phyloP scores from a whole-genome alignment of 225 moss, liverwort and hornwort genomes.

The Climacium dendroides region DNA sequence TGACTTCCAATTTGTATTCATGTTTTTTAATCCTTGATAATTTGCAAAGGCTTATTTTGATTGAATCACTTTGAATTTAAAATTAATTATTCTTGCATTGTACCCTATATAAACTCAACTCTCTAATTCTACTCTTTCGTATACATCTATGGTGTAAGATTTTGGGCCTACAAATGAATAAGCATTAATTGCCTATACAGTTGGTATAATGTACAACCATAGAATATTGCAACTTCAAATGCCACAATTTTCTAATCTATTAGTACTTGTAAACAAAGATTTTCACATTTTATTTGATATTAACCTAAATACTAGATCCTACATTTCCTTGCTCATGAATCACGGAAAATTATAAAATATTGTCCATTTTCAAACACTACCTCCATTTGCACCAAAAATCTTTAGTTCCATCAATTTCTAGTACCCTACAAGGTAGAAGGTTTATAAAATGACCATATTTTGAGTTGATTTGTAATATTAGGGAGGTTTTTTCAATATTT shows the following conservation, averaged over 20 bases:
- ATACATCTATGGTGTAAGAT: neutral
- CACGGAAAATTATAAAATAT: neutral
- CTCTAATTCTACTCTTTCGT: neutral
- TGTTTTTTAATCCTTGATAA: neutral
- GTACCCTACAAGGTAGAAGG: rapidly evolving
- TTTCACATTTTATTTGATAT: neutral
- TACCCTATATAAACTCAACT: neutral
- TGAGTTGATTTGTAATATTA: rapidly evolving
- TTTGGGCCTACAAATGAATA: neutral
- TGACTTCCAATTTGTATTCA: neutral
- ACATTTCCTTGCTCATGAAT: neutral
- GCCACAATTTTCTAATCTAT: rapidly evolving
- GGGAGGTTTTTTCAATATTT: neutral
- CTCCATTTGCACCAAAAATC: neutral
- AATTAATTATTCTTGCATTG: neutral
- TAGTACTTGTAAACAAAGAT: neutral
- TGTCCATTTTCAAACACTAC: neutral
- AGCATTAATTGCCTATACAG: too few species aligned
- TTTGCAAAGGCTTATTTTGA: neutral
- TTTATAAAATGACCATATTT: neutral
- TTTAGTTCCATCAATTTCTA: neutral
- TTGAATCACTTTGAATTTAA: neutral
- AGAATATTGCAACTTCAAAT: neutral
- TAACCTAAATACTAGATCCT: neutral
- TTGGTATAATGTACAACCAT: rapidly evolving